A percentile compares a stretch with the other conserved stretches of the same genome.
These are phyloP conservation scores for Alternaria sp. DNA, from an alignment of 2,329 filamentous ascomycete species.

Conservation along the genomic window DNA sequence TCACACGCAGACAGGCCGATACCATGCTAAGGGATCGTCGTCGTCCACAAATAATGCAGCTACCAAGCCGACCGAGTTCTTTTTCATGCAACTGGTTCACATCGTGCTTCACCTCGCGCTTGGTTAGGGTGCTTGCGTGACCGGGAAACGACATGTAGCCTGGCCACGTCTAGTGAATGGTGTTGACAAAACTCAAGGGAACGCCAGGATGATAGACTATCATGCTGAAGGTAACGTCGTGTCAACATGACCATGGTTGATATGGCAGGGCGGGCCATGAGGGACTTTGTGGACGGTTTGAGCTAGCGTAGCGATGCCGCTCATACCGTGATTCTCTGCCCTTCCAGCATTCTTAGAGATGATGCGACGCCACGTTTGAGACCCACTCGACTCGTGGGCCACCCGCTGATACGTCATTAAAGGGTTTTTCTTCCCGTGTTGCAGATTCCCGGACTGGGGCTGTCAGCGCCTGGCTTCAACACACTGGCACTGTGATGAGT, in stretches of 20 bases:
- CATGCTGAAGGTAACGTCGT: neutral
- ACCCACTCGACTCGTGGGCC: slow-evolving; percentile 47
- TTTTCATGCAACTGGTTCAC: slow-evolving; percentile 22
- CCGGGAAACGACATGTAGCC: slow-evolving; percentile 12
- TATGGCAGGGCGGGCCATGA: slow-evolving; percentile 21
- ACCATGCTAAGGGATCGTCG: slow-evolving; percentile 32
- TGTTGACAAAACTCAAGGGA: neutral
- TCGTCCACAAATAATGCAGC: slow-evolving; percentile 26
- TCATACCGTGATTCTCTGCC: slow-evolving; percentile 30
- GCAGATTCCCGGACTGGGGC: slow-evolving; percentile 42
- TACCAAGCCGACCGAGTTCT: slow-evolving; percentile 14
- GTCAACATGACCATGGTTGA: slow-evolving; percentile 19
- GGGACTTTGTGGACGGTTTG: slow-evolving; percentile 3
- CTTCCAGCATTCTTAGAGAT: slow-evolving; percentile 29
- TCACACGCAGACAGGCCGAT: slow-evolving; percentile 16
- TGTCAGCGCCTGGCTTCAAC: slow-evolving; percentile 31
- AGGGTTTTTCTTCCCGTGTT: slow-evolving; percentile 39
- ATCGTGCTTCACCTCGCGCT: slow-evolving; percentile 15
- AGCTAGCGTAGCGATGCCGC: slow-evolving; percentile 24
- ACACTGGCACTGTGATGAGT: slow-evolving; percentile 8
- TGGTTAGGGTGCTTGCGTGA: slow-evolving; percentile 16
- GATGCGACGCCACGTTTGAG: slow-evolving; percentile 44
- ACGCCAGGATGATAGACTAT: neutral
- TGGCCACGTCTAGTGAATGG: neutral
- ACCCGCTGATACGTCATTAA: slow-evolving; percentile 44